phyloP scores from a whole-genome alignment of 2,329 filamentous ascomycete genomes.

The Amphichorda felina region DNA sequence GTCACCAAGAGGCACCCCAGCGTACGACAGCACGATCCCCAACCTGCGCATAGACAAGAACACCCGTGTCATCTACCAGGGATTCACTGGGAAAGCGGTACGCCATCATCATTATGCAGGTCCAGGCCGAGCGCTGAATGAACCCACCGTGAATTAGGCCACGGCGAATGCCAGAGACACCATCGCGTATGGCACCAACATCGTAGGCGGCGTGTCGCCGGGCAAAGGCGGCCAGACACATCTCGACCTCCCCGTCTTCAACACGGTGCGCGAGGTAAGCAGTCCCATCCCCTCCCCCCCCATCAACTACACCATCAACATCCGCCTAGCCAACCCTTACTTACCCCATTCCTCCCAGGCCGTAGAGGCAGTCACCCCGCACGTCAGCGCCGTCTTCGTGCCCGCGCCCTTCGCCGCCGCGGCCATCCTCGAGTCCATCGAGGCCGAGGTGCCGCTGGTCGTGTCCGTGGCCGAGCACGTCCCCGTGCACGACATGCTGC shows the following conservation, averaged over 20 bases:
- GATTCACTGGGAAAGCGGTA: conserved; percentile 26
- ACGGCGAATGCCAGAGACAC: conserved; percentile 24
- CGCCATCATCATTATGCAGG: conserved; percentile 1
- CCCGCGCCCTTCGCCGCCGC: conserved; percentile 52
- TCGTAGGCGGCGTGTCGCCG: conserved; percentile 25
- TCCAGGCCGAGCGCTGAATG: background rate
- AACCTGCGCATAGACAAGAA: conserved; percentile 14
- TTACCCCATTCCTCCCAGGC: conserved; percentile 13
- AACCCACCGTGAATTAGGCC: conserved; percentile 12
- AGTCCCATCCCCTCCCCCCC: background rate
- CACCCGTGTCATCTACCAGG: conserved; percentile 24
- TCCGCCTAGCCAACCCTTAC: conserved; percentile 16
- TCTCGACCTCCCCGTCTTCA: conserved; percentile 21
- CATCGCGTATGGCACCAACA: conserved; percentile 22
- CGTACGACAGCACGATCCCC: conserved; percentile 16
- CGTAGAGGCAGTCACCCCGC: conserved; percentile 29
- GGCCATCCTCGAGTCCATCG: conserved; percentile 64
- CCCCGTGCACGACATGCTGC: conserved; percentile 65
- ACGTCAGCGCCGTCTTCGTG: conserved; percentile 65
- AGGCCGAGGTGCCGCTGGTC: conserved; percentile 66
- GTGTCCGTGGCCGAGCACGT: conserved; percentile 74
- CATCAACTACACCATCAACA: conserved; percentile 10
- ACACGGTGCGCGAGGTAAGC: conserved; percentile 20
- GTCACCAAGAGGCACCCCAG: background rate
- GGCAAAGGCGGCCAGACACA: conserved; percentile 20